Base-by-base conservation (phyloP, 257 asterid genomes). In the Verbascum thapsus region DNA sequence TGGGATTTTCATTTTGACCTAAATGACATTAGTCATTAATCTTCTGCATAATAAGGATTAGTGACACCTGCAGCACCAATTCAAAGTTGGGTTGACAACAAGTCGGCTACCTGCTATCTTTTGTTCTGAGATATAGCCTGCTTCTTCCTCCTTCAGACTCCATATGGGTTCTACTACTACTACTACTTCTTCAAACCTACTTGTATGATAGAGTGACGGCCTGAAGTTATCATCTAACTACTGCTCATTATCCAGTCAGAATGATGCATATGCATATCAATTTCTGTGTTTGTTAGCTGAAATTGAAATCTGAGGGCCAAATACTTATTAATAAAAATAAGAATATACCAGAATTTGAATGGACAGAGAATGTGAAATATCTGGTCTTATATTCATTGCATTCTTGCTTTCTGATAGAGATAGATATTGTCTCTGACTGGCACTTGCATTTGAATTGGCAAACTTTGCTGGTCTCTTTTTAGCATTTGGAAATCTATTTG, bases 1-100 rank as follows among this genome's bases (percentile, higher is more conserved):
- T 55, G 16, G n/a, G 61, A 61, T 54, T 55, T 63, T 34, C 58
- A 62, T 19, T 63, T 50, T 38, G 5, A 32, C 54, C 39, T 7
- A 11, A 45, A 18, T 53, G 0, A 26, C 5, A 9, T 6, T 1
- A 7, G 43, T 43, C 42, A 22, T 8, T 51, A 53, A 8, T 52
- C 41, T 47, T 53, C 41, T n/a, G 51, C 45, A 64, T 30, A 38
- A 10, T 20, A 47, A 10, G 7, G 7, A 23, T 23, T 12, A 37
- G 38, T 8, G 61, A n/a, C 42, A 5, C 64, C 37, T 57, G 10
- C 19, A n/a, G 10, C 42, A 48, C 58, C 61, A 56, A 22, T 64
- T 56, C 40, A 4, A 35, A 40, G 42, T 47, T 67, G 16, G 37
- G 54, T 37, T 61, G 19, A 53, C 54, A 12, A 23, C 30, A 47